phyloP scores from a whole-genome alignment of 2,329 filamentous ascomycete species.

The Talaromyces verruculosus region DNA sequence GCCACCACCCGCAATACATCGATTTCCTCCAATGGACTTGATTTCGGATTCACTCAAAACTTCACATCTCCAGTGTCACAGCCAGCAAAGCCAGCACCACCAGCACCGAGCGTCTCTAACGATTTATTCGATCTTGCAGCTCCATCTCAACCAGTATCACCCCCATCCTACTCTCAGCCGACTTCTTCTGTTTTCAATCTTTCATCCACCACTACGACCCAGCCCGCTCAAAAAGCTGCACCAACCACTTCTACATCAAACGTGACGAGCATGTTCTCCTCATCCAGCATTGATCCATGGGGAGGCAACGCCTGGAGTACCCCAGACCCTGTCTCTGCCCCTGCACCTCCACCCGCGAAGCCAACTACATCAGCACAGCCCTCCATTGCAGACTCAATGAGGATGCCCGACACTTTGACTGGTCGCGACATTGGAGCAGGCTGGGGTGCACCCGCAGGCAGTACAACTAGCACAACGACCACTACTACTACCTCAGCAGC shows the following conservation, averaged over 20 bases:
- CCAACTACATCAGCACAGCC: conserved; percentile 3
- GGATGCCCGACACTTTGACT: conserved; percentile 49
- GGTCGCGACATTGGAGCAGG: conserved; percentile 66
- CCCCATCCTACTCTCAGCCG: conserved; percentile 38
- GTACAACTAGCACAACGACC: conserved; percentile 24
- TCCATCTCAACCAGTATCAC: conserved; percentile 44
- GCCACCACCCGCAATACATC: conserved; percentile 48
- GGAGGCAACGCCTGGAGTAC: conserved; percentile 81
- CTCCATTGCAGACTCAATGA: conserved; percentile 31
- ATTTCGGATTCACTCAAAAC: conserved; percentile 67
- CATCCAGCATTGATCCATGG: conserved; percentile 69
- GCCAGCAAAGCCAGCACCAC: conserved; percentile 45
- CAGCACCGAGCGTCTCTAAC: conserved; percentile 59
- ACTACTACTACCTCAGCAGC: conserved; percentile 49
- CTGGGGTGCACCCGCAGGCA: conserved; percentile 52
- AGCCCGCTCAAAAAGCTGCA: conserved; percentile 35
- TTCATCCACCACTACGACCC: conserved; percentile 53
- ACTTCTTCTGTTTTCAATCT: conserved; percentile 77
- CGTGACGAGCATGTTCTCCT: conserved; percentile 41
- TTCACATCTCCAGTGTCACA: conserved; percentile 43
- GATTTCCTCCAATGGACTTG: conserved; percentile 58
- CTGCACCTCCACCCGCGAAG: conserved; percentile 33
- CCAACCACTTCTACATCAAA: conserved; percentile 45
- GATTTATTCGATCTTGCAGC: conserved; percentile 78
- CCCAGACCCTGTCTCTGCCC: conserved; percentile 60